These are phyloP conservation scores for barrel medic (Medicago truncatula) DNA, from an alignment of 306 rosid genomes.

Conservation along the genomic window DNA sequence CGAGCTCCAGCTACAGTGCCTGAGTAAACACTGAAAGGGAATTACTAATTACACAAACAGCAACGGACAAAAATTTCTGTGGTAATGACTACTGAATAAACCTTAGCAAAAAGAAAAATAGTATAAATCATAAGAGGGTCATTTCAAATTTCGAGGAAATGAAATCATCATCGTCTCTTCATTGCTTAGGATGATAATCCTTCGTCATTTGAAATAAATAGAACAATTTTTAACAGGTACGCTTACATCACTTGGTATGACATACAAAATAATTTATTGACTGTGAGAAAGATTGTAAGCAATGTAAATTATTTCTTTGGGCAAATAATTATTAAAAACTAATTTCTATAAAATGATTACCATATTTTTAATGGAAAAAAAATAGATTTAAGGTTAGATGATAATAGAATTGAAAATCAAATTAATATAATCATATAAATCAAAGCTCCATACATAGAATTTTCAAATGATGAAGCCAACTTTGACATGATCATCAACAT, in stretches of 20 bases:
- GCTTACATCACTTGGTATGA: constrained; percentile 3
- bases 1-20: constrained; percentile 98
- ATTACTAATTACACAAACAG: constrained; percentile 8
- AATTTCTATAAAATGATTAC: no score
- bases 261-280: no score
- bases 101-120: not conserved
- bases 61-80: not conserved
- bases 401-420: no score
- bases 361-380: no score
- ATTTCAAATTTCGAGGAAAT: constrained; percentile 26
- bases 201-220: constrained; percentile 24
- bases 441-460: no score
- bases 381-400: no score
- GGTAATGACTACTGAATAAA: constrained; percentile 28
- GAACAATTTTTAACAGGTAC: not conserved
- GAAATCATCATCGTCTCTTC: constrained; percentile 16
- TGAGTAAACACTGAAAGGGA: constrained; percentile 69
- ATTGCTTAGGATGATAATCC: not conserved
- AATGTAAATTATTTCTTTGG: no score
- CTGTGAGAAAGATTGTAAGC: no score
- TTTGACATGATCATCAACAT: no score
- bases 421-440: no score
- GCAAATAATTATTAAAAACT: no score
- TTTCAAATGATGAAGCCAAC: no score
- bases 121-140: not conserved